Base-by-base conservation (phyloP, 192 early-diverging fungal genomes). In the Umbelopsis sp. region DNA sequence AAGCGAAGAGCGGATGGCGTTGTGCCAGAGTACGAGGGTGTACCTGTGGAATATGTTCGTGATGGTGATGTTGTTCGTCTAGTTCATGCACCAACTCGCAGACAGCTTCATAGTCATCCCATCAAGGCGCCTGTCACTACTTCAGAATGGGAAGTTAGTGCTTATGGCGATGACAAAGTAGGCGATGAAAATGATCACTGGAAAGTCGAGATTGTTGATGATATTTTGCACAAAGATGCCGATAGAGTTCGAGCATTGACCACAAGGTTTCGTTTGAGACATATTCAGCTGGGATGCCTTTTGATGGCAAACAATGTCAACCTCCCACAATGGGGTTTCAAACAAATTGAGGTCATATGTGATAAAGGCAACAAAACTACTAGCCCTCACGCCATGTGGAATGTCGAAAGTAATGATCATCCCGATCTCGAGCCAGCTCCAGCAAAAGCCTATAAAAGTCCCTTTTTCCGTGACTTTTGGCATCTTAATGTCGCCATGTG, bases 281-380 rank as follows among this genome's bases (percentile, higher is more conserved):
- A 98, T 71, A 67, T 77, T 2, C 51, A 74, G 35, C 78, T 89
- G 21, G 88, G 89, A 47, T 99, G 98, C 73, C 79, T 90, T 22
- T 81, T 99, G 67, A 85, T 91, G 4, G 86, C 94, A 6, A 80
- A 88, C 37, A 89, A 90, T 30, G 86, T 85, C n/a, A 78, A 82
- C 47, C 85, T 98, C 35, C 98, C 98, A 12, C 86, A 97, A 78
- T 99, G 98, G 98, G 98, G 96, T 21, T 98, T 93, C 86, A 90
- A 87, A 74, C 98, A 99, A 84, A 82, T 87, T 18, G 98, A 98
- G 73, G 92, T 97, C 10, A 84, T 85, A 16, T 99, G 97, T 81
- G 92, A 97, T 69, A 87, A 89, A 68, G 79, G 83, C 35, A 84
- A 83, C 68, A 74, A 83, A 23, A 65, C 74, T 10, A 68, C 83